phyloP scores from a whole-genome alignment of 768 basidiomycete genomes.

The Pilatotrama ljubarskyi region DNA sequence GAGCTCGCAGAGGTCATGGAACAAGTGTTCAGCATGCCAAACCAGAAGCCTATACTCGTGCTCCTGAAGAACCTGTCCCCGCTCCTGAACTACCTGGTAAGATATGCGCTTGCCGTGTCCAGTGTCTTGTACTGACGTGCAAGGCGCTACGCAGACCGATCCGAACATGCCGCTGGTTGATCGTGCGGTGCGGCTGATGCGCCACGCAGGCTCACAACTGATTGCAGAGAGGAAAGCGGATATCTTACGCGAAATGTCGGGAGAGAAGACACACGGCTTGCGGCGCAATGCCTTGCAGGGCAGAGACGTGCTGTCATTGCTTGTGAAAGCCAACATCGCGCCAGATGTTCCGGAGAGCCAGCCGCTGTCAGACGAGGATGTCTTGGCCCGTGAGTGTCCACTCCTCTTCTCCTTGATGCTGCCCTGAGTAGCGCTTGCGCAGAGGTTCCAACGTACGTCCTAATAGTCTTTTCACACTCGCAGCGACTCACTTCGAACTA shows the following conservation, averaged over 20 bases:
- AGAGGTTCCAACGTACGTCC: conserved; percentile 22
- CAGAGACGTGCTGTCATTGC: conserved; percentile 54
- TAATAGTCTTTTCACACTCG: not conserved
- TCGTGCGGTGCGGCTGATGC: conserved; percentile 23
- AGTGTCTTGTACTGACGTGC: not conserved
- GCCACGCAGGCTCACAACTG: conserved; percentile 30
- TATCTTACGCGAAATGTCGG: conserved; percentile 19
- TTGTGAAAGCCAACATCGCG: conserved; percentile 65
- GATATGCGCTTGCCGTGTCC: not conserved
- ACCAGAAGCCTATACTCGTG: not conserved
- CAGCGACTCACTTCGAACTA: not conserved
- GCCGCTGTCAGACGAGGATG: conserved; percentile 60
- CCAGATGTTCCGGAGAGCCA: conserved; percentile 55
- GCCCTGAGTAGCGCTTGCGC: conserved; percentile 29
- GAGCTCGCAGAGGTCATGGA: conserved; percentile 34
- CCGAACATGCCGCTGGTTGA: not conserved
- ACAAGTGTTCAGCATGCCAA: conserved; percentile 21
- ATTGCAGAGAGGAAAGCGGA: conserved; percentile 35
- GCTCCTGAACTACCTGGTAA: conserved; percentile 23
- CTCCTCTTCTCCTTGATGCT: conserved; percentile 21
- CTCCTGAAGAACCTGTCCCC: conserved; percentile 18
- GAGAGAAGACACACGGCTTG: conserved; percentile 30
- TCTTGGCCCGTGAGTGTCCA: conserved; percentile 51
- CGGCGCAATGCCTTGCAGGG: conserved; percentile 19
- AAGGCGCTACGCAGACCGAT: conserved; percentile 2